Evolutionary conservation across 1,284 basidiomycete genomes (phyloP).

Genomic region (Salmacisia buchloeana): DNA sequence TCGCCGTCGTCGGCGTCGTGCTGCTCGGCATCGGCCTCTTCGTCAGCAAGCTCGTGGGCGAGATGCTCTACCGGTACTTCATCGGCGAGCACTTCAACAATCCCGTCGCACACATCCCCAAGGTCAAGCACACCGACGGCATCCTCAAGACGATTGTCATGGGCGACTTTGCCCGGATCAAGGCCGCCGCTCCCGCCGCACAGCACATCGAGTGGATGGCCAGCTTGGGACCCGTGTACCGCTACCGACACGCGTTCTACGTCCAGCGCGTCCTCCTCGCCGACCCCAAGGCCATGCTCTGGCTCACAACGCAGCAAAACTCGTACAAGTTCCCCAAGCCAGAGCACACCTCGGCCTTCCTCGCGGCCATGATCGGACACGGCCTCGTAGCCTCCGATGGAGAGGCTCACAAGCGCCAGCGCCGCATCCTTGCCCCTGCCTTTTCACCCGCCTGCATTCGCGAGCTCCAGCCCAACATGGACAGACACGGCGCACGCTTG

Average conservation of each 20-base stretch:
- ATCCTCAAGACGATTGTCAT: conserved; percentile 9
- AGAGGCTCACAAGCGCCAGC: conserved; percentile 35
- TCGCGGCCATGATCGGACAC: conserved; percentile 39
- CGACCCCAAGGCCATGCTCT: conserved; percentile 38
- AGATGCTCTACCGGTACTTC: conserved; percentile 5
- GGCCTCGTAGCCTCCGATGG: conserved; percentile 42
- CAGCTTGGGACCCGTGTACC: conserved; percentile 3
- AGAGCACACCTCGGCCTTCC: conserved; percentile 15
- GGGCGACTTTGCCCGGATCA: conserved; percentile 10
- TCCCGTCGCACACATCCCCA: conserved; percentile 6
- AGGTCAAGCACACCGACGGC: conserved; percentile 1
- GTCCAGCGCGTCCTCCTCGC: conserved; percentile 36
- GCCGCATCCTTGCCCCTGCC: conserved; percentile 41
- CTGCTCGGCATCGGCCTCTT: background rate
- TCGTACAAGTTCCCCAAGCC: conserved; percentile 43
- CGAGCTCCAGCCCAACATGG: conserved; percentile 34
- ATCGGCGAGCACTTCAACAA: conserved; percentile 10
- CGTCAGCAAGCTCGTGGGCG: background rate
- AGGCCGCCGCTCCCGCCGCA: conserved; percentile 1
- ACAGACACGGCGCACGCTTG: conserved; percentile 22
- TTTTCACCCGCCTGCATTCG: conserved; percentile 35
- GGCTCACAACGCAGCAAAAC: conserved; percentile 24
- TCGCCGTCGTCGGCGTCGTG: background rate
- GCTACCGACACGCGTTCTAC: conserved; percentile 35
- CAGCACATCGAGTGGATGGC: conserved; percentile 10